Evolutionary conservation across 1,284 basidiomycete genomes (phyloP).

Genomic region (Athelia psychrophila): DNA sequence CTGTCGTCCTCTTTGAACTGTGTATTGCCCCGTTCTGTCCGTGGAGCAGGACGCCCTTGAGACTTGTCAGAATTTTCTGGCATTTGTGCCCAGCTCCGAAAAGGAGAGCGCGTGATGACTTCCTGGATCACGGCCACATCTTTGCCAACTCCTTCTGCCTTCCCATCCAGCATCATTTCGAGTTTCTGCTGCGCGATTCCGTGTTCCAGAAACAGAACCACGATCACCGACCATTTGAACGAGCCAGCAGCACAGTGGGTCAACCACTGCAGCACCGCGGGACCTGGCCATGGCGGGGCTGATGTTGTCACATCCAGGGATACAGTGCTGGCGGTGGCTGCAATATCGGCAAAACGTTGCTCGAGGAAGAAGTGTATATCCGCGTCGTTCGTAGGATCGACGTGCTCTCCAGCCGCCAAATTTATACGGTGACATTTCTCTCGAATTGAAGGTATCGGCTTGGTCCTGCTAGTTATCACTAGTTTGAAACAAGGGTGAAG

Average conservation of each 20-base stretch:
- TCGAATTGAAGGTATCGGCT: slow-evolving; percentile 18
- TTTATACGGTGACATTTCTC: slow-evolving; percentile 13
- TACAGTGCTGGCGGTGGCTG: no score
- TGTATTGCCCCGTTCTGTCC: no score
- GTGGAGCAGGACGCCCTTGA: no score
- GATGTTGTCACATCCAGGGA: slow-evolving; percentile 9
- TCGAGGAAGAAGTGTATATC: slow-evolving; percentile 16
- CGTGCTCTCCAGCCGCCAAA: slow-evolving; percentile 11
- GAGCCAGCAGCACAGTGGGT: slow-evolving; percentile 20
- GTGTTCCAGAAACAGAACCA: slow-evolving; percentile 16
- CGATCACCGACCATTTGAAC: slow-evolving; percentile 26
- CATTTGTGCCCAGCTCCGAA: background rate
- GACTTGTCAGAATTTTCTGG: no score
- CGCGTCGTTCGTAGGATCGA: slow-evolving; percentile 7
- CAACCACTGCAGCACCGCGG: slow-evolving; percentile 9
- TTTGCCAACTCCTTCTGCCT: no score
- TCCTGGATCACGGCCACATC: no score
- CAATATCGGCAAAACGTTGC: slow-evolving; percentile 12
- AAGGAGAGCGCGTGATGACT: no score
- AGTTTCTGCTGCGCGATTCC: slow-evolving; percentile 16
- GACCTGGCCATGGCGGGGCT: slow-evolving; percentile 15
- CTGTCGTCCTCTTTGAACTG: no score
- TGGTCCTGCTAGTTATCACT: slow-evolving; percentile 26
- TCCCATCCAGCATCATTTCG: background rate
- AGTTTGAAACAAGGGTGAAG: slow-evolving; percentile 21